These are phyloP conservation scores for Acaromyces ingoldii DNA, from an alignment of 1,284 basidiomycete genomes.

Conservation along the genomic window DNA sequence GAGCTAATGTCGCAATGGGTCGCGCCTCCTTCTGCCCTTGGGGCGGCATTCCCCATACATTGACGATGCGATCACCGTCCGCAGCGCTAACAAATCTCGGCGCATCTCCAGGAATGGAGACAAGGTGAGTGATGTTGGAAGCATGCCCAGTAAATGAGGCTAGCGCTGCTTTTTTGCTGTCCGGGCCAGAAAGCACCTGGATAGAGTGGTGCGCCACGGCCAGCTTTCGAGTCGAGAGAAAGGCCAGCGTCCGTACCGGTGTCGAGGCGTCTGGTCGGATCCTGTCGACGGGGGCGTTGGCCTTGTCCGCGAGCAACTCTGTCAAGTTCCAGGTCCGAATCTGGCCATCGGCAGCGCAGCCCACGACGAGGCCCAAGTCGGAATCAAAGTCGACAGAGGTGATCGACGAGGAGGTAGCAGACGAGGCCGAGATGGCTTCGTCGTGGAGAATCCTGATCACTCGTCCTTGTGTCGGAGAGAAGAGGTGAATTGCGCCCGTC, in stretches of 20 bases:
- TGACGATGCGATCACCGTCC: slow-evolving; percentile 70
- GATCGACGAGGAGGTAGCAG: slow-evolving; percentile 25
- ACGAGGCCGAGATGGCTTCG: slow-evolving; percentile 9
- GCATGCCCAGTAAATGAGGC: slow-evolving; percentile 14
- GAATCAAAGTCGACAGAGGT: slow-evolving; percentile 21
- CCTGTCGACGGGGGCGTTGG: slow-evolving; percentile 13
- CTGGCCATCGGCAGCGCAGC: slow-evolving; percentile 33
- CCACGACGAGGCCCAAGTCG: slow-evolving; percentile 20
- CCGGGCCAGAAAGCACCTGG: slow-evolving; percentile 12
- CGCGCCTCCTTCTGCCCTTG: slow-evolving; percentile 17
- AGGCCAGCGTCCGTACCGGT: neutral
- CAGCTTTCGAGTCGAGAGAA: neutral
- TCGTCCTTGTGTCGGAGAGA: slow-evolving; percentile 33
- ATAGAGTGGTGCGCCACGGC: neutral
- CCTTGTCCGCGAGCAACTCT: slow-evolving; percentile 14
- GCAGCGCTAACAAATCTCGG: slow-evolving; percentile 66
- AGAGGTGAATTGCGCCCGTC: slow-evolving; percentile 34
- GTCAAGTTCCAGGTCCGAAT: slow-evolving; percentile 10
- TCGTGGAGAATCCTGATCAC: slow-evolving; percentile 34
- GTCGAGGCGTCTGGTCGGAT: slow-evolving; percentile 1
- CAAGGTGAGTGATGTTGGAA: slow-evolving; percentile 28
- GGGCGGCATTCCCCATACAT: slow-evolving; percentile 60
- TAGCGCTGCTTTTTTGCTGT: neutral
- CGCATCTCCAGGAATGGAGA: slow-evolving; percentile 25
- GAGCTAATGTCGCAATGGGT: slow-evolving; percentile 49